Evolutionary conservation across 1,284 basidiomycete species (phyloP).

Genomic region (Cryptococcus jaspeensis): DNA sequence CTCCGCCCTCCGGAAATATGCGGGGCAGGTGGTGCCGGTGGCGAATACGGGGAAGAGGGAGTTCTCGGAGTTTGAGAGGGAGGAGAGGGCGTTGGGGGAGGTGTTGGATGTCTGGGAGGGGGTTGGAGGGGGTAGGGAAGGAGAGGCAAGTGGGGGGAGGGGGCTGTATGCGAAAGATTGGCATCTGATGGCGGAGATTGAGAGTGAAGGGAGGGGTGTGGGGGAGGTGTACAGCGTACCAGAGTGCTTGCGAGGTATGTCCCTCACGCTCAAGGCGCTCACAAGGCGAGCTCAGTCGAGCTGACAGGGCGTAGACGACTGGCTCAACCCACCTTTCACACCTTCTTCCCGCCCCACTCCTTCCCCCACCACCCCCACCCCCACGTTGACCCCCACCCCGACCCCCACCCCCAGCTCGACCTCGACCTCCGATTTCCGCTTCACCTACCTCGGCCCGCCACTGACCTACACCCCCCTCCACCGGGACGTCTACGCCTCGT

Average conservation of each 20-base stretch:
- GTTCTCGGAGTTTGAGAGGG: constrained; percentile 47
- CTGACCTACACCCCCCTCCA: constrained; percentile 54
- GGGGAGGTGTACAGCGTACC: constrained; percentile 54
- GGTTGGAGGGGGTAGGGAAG: constrained; percentile 22
- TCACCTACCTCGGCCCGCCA: constrained; percentile 53
- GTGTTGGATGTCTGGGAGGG: constrained; percentile 51
- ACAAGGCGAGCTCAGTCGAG: too few species aligned
- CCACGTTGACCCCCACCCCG: not conserved
- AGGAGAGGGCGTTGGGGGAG: constrained; percentile 44
- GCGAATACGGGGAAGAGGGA: constrained; percentile 41
- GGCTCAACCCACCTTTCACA: constrained; percentile 52
- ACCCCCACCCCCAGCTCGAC: constrained; percentile 1
- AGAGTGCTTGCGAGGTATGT: constrained; percentile 49
- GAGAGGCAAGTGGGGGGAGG: not conserved
- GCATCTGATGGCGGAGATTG: constrained; percentile 54
- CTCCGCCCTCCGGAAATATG: constrained; percentile 31
- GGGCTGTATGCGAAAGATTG: constrained; percentile 59
- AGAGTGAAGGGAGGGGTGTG: constrained; percentile 29
- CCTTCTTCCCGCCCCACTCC: constrained; percentile 12
- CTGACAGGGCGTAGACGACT: constrained; percentile 57
- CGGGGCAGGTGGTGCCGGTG: constrained; percentile 45
- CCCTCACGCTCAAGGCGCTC: too few species aligned
- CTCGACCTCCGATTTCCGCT: constrained; percentile 41
- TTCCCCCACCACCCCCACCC: not conserved
- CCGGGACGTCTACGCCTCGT: constrained; percentile 59